These are phyloP conservation scores for Kwoniella botswanensis DNA, from an alignment of 768 basidiomycete genomes.

Conservation along the genomic window DNA sequence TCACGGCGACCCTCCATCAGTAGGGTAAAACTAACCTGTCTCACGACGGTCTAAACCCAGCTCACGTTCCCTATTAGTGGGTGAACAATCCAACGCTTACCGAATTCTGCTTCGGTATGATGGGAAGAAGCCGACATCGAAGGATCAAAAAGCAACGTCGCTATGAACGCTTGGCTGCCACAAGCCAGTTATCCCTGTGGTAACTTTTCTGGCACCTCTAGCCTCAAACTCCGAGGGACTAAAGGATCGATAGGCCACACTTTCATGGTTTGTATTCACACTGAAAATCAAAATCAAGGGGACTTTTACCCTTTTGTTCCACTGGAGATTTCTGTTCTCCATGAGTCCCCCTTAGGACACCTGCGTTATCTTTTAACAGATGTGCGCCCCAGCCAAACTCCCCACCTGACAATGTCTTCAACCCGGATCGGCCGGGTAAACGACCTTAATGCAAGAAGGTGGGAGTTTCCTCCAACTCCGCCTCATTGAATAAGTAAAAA, in stretches of 20 bases:
- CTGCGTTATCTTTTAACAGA: slow-evolving; percentile 80
- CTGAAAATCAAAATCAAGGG: slow-evolving; percentile 82
- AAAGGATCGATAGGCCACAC: slow-evolving; percentile 83
- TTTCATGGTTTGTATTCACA: slow-evolving; percentile 81
- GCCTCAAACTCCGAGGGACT: slow-evolving; percentile 77
- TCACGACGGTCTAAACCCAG: slow-evolving; percentile 62
- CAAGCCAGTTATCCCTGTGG: slow-evolving; percentile 81
- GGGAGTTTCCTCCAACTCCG: slow-evolving; percentile 64
- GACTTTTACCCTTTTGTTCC: slow-evolving; percentile 80
- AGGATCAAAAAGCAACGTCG: slow-evolving; percentile 80
- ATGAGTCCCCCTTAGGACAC: slow-evolving; percentile 78
- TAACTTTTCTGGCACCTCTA: slow-evolving; percentile 81
- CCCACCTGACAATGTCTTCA: slow-evolving; percentile 79
- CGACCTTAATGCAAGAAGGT: slow-evolving; percentile 61
- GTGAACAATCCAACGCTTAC: slow-evolving; percentile 77
- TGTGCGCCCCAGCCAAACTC: slow-evolving; percentile 79
- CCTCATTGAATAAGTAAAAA: slow-evolving; percentile 80
- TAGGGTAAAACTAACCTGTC: slow-evolving; percentile 87
- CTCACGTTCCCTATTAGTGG: slow-evolving; percentile 76
- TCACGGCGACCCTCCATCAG: slow-evolving; percentile 76
- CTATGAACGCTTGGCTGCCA: slow-evolving; percentile 77
- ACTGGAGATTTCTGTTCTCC: slow-evolving; percentile 79
- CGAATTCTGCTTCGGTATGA: slow-evolving; percentile 79
- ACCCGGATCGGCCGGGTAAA: slow-evolving; percentile 67
- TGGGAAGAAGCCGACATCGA: slow-evolving; percentile 80